Evolutionary conservation across 2,329 filamentous ascomycete species (phyloP), one percentile per base, ranked within the genome.

Genomic region (Tolypocladium paradoxum): DNA sequence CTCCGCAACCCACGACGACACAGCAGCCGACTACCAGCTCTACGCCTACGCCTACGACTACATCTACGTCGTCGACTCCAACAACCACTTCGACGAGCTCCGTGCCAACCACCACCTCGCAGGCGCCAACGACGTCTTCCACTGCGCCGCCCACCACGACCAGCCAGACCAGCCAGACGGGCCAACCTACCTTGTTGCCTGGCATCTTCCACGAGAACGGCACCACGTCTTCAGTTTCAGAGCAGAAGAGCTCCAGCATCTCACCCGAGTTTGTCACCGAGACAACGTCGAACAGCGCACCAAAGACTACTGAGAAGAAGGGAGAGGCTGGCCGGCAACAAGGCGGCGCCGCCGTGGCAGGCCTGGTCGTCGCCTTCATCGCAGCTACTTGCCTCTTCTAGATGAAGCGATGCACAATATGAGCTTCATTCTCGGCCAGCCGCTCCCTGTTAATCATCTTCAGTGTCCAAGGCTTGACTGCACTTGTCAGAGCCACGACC

Each of bases 201-300:
- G 77, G 74, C 59, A 71, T 82, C 59, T 82, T 82, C 71, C 76
- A 76, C 53, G 76, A 82, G 68, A 77, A 78, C 53, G 63, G 62
- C 56, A 75, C 70, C 20, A 57, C 62, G 14, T 61, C 63, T 16
- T 48, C 60, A 16, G 58, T 54, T 37, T 53, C 55, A 6, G 2
- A 24, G 35, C 24, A 16, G 6, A 56, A 27, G 11, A 54, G 46
- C 33, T 55, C 9, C 31, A 36, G 24, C 24, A 49, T 14, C 29
- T 51, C 34, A 31, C 51, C 47, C 50, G 53, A 11, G 54, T 53
- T 62, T 9, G 55, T 62, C 20, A 57, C 64, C 45, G 54, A 64
- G 50, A 55, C 54, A 16, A 62, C 61, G 14, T 60, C 65, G 24
- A 62, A 64, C 60, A 57, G 65, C 12, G 57, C 65, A 11, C 61